Conservation (phyloP, 805 yeast genomes). For the Lachancea kluyveri region DNA sequence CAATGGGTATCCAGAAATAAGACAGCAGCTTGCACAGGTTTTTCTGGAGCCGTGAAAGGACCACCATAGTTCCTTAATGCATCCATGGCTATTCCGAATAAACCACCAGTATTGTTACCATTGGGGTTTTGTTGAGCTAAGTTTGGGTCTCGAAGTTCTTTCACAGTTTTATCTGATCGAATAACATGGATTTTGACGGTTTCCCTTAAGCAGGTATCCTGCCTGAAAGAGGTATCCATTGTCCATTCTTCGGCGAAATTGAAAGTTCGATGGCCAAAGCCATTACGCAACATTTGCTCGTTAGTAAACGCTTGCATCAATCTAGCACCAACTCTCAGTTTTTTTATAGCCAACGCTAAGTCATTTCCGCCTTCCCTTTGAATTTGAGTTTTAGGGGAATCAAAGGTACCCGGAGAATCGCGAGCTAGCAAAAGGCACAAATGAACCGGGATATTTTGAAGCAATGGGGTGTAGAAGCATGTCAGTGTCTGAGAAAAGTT, state of each 20-base stretch:
- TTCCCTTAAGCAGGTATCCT: slow-evolving; percentile 39
- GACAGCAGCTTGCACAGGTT: slow-evolving; percentile 76
- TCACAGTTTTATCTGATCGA: slow-evolving; percentile 56
- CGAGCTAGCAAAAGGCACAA: slow-evolving; percentile 67
- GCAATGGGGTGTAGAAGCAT: slow-evolving; percentile 48
- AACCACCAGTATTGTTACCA: slow-evolving; percentile 68
- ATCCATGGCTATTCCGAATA: slow-evolving; percentile 76
- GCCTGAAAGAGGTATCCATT: slow-evolving; percentile 44
- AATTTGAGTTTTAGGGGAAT: slow-evolving; percentile 50
- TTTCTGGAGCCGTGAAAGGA: slow-evolving; percentile 39
- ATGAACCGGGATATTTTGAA: slow-evolving; percentile 71
- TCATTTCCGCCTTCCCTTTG: slow-evolving; percentile 51
- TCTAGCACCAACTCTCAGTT: slow-evolving; percentile 75
- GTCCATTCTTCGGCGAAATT: slow-evolving; percentile 63
- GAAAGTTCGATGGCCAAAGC: slow-evolving; percentile 74
- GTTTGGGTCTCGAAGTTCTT: slow-evolving; percentile 69
- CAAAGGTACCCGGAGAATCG: slow-evolving; percentile 69
- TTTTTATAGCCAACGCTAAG: slow-evolving; percentile 62
- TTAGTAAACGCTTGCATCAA: slow-evolving; percentile 87
- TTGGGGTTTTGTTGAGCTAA: slow-evolving; percentile 79
- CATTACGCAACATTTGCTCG: slow-evolving; percentile 78
- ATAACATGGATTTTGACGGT: slow-evolving; percentile 77
- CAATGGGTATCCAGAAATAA: slow-evolving; percentile 80
- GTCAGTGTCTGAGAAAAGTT: slow-evolving; percentile 31
- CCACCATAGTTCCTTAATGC: slow-evolving; percentile 53